phyloP scores from a whole-genome alignment of 2,329 filamentous ascomycete species.

The Cladosporium sp. region DNA sequence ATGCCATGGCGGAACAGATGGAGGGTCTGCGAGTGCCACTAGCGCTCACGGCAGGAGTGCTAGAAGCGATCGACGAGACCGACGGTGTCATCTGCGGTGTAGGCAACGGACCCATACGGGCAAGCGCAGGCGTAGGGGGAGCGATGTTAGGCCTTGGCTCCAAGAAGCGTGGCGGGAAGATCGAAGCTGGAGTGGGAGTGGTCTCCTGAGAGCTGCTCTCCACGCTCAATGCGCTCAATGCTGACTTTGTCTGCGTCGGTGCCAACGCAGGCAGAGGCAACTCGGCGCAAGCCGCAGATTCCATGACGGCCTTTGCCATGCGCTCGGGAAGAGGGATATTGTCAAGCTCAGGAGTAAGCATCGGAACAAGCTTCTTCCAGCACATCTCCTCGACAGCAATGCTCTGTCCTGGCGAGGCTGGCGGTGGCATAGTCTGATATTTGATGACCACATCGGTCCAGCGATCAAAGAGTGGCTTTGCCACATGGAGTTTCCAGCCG shows the following conservation, averaged over 20 bases:
- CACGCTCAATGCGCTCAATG: constrained; percentile 8
- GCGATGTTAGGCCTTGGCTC: constrained; percentile 55
- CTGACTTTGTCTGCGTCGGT: background rate
- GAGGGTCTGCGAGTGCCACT: constrained; percentile 56
- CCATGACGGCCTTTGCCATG: constrained; percentile 19
- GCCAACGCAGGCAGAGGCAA: constrained; percentile 7
- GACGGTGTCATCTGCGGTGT: constrained; percentile 66
- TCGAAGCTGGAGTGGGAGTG: constrained; percentile 46
- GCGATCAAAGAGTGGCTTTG: constrained; percentile 81
- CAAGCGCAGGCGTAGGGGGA: constrained; percentile 56
- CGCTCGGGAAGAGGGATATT: constrained; percentile 35
- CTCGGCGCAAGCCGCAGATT: constrained; percentile 12
- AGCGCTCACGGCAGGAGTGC: constrained; percentile 64
- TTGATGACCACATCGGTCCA: constrained; percentile 93
- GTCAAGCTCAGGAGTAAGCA: constrained; percentile 60
- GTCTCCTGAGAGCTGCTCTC: constrained; percentile 37
- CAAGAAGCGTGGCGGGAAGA: constrained; percentile 48
- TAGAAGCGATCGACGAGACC: constrained; percentile 46
- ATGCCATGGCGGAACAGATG: constrained; percentile 61
- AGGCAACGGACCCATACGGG: constrained; percentile 58
- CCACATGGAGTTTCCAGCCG: constrained; percentile 92
- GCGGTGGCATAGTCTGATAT: constrained; percentile 62
- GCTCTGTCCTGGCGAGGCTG: constrained; percentile 34
- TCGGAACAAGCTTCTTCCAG: constrained; percentile 56
- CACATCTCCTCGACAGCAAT: constrained; percentile 25